Conservation (phyloP, 2,329 filamentous ascomycete species). For the Aspergillus niger region DNA sequence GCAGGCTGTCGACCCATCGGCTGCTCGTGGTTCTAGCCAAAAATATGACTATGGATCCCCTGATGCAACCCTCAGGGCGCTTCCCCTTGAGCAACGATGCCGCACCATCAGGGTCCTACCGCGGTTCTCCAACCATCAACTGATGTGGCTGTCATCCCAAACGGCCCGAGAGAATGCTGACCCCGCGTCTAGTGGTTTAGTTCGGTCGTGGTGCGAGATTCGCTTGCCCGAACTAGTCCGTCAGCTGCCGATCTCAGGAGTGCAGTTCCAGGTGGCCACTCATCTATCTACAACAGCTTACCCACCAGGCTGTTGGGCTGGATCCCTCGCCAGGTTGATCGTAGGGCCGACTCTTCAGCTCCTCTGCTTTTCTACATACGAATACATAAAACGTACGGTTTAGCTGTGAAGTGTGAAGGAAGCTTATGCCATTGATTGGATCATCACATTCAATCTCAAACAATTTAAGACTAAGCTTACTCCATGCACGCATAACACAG, state of each 20-base stretch:
- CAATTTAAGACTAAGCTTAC: no score
- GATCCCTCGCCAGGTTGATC: background rate
- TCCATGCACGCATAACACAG: no score
- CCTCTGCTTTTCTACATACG: no score
- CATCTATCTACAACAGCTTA: background rate
- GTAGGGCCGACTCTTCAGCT: background rate
- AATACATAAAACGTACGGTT: no score
- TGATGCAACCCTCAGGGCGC: constrained; percentile 1
- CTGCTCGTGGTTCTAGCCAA: background rate
- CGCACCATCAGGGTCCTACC: constrained; percentile 6
- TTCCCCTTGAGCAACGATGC: background rate
- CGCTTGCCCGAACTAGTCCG: background rate
- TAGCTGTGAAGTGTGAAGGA: no score
- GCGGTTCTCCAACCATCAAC: constrained; percentile 10
- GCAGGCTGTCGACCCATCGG: background rate
- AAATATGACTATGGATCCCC: constrained; percentile 6
- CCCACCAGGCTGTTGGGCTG: background rate
- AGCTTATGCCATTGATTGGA: no score
- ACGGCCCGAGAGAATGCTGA: constrained; percentile 7
- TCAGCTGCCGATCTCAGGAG: background rate
- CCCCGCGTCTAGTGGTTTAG: constrained; percentile 3
- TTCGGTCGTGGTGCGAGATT: background rate
- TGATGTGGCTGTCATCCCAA: constrained; percentile 10
- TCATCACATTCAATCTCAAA: no score
- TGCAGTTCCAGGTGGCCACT: background rate